A percentile compares a stretch with the other conserved stretches of the same genome.
Conservation (phyloP, 768 basidiomycete species). For the Mycena albidolilacea region DNA sequence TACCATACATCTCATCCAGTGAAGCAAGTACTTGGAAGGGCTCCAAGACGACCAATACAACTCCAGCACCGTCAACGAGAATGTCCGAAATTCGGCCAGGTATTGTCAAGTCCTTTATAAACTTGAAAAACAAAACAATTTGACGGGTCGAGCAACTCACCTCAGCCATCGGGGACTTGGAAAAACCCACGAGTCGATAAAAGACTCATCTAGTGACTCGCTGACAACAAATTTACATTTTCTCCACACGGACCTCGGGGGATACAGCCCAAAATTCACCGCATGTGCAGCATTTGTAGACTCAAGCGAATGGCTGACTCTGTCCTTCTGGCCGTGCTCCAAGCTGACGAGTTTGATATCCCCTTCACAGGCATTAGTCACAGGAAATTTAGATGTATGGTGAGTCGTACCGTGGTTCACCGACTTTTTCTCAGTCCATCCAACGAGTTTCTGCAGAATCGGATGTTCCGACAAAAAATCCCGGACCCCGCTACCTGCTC, state of each 20-base stretch:
- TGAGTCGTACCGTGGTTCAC: not conserved
- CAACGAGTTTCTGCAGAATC: not conserved
- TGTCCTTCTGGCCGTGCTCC: not conserved
- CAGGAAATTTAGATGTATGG: too few relatives aligned
- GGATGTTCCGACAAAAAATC: not conserved
- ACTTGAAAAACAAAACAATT: too few relatives aligned
- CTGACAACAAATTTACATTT: not conserved
- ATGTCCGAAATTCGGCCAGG: not conserved
- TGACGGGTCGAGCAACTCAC: not conserved
- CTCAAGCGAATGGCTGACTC: not conserved
- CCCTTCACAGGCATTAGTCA: not conserved
- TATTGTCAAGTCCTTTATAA: too few relatives aligned
- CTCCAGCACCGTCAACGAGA: not conserved
- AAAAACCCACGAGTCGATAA: not conserved
- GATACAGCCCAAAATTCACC: not conserved
- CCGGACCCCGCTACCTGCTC: not conserved
- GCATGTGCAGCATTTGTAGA: not conserved
- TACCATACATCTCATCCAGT: not conserved
- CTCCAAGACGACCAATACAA: not conserved
- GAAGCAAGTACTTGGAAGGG: not conserved
- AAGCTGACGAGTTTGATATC: not conserved
- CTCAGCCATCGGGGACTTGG: not conserved
- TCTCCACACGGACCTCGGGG: not conserved
- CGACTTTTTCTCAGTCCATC: not conserved
- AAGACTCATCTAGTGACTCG: not conserved